Base-by-base conservation (phyloP, 2,329 filamentous ascomycete species). In the Sphaerulina vaccinii region DNA sequence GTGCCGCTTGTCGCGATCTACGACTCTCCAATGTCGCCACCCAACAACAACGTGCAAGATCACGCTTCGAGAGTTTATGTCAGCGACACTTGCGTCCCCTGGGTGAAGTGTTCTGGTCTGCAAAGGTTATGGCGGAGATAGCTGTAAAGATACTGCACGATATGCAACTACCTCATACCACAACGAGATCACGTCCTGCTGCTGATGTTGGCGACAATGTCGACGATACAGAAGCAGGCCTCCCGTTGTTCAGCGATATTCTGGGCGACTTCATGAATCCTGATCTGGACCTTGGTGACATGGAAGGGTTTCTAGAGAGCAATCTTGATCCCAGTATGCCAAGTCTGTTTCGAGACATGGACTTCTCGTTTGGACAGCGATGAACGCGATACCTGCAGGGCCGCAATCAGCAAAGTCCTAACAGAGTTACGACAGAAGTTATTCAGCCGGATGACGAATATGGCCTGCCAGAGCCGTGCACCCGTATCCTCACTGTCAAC, bases 281-380 rank as follows among this genome's bases (percentile, higher is more conserved):
- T 35, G 16, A 44, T 4, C 47, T 42, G 49, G 15, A 52, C 36
- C 7, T 52, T 3, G 37, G 48, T 15, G 49, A 50, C 22, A 46
- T 53, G 29, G 50, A 56, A 16, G 38, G 32, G 15, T 18, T 56
- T 37, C 29, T 56, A 16, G 49, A 52, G 37, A 40, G 38, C 23
- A 49, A 46, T 22, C 43, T 56, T 7, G 54, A 56, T 38, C 54
- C 51, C 2, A 56, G 50, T 37, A 52, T 51, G 13, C 46, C 50
- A 23, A 49, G 40, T 32, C 39, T 44, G 18, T 44, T 45, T 19
- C 41, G 24, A 24, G 40, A 51, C 18, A 7, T 45, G n/a, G 42
- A 45, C 21, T 7, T 35, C 18, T 9, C 18, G n/a, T 23, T n/a
- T 24, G 15, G n/a, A 24, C 21, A 41, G 16, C n/a, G 3, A 19